Percentiles rank a stretch among this genome's conserved stretches.
phyloP scores from a whole-genome alignment of 2,329 filamentous ascomycete species.

The Amylocarpus encephaloides region DNA sequence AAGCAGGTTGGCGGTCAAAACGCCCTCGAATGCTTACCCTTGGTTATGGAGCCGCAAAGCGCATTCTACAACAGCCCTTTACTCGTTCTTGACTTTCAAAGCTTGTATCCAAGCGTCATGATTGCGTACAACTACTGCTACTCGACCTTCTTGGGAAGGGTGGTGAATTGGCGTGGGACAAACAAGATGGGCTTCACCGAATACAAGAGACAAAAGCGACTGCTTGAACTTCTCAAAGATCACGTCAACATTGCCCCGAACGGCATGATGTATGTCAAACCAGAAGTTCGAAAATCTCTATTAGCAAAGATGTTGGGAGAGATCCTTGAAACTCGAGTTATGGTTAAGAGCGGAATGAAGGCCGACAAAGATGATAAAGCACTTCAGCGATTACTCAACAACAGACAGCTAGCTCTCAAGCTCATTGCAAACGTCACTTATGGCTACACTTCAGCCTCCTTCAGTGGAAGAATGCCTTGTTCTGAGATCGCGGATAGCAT shows the following conservation, averaged over 20 bases:
- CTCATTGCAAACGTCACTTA: constrained; percentile 98
- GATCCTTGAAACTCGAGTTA: constrained; percentile 90
- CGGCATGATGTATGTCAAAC: constrained; percentile 90
- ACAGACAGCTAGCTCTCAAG: constrained; percentile 88
- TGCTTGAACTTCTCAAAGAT: constrained; percentile 73
- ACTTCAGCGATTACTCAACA: constrained; percentile 82
- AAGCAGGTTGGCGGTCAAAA: constrained; percentile 94
- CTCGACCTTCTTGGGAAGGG: constrained; percentile 85
- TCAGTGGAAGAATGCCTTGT: constrained; percentile 96
- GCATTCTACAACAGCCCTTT: constrained; percentile 88
- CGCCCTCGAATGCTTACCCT: constrained; percentile 83
- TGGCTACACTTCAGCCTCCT: constrained; percentile 93
- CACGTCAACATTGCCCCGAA: constrained; percentile 91
- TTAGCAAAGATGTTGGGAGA: constrained; percentile 95
- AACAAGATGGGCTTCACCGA: constrained; percentile 95
- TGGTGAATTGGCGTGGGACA: constrained; percentile 78
- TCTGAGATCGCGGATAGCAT: constrained; percentile 98
- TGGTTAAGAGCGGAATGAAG: constrained; percentile 98
- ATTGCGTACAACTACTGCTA: constrained; percentile 99
- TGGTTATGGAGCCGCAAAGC: constrained; percentile 97
- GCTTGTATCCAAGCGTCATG: constrained; percentile 94
- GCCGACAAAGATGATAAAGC: constrained; percentile 80
- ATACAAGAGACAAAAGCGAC: constrained; percentile 68
- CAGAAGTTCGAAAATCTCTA: constrained; percentile 79
- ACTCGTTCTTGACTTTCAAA: constrained; percentile 91